These are phyloP conservation scores for Begonia masoniana DNA, from an alignment of 306 rosid genomes.

Conservation along the genomic window DNA sequence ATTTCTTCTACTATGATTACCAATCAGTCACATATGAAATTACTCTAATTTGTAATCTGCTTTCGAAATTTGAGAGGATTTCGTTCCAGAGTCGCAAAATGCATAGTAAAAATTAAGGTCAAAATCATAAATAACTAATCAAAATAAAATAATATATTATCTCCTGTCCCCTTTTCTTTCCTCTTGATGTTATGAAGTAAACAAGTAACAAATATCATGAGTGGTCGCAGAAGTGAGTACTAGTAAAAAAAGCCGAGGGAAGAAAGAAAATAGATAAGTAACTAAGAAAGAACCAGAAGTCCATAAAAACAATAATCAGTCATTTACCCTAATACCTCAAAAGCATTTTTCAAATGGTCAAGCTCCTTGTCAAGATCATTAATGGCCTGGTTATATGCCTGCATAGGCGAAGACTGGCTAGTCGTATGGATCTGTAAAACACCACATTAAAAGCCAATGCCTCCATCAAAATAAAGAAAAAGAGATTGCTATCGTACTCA, in stretches of 20 bases:
- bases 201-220: not conserved
- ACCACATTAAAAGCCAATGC: not conserved
- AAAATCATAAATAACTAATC: not conserved
- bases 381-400: conserved; percentile 90
- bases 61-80: not conserved
- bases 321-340: conserved; percentile 40
- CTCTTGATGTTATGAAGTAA: not conserved
- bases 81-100: not conserved
- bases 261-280: not conserved
- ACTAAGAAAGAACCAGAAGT: not conserved
- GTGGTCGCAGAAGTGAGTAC: not conserved
- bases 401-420: conserved; percentile 90
- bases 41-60: not conserved
- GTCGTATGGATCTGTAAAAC: conserved; percentile 70
- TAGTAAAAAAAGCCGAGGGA: not conserved
- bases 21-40: not conserved
- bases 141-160: not conserved
- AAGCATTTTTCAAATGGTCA: conserved; percentile 54
- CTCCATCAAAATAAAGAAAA: no score
- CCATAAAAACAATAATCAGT: not conserved
- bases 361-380: conserved; percentile 86
- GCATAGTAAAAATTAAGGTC: not conserved
- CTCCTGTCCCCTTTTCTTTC: not conserved
- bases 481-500: no score
- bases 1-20: conserved; percentile 1